phyloP scores from a whole-genome alignment of 1,139 yeast species.

The Schwanniomyces etchellsii region DNA sequence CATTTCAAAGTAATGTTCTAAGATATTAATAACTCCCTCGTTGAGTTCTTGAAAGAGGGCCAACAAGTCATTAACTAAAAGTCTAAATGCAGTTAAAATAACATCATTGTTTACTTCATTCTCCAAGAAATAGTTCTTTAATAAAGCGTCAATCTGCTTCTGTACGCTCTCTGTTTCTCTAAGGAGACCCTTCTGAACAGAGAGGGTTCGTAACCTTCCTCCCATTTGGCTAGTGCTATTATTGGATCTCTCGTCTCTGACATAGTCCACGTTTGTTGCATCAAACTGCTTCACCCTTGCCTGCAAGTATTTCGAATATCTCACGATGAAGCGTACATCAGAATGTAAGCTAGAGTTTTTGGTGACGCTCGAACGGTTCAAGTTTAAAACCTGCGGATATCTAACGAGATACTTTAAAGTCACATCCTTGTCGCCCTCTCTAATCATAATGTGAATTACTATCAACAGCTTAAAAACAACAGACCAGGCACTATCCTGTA shows the following conservation, averaged over 20 bases:
- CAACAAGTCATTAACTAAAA: conserved; percentile 81
- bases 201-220: conserved; percentile 57
- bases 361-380: conserved; percentile 26
- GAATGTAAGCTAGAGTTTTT: conserved; percentile 19
- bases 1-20: conserved; percentile 94
- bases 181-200: conserved; percentile 76
- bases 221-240: conserved; percentile 42
- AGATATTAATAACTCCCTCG: conserved; percentile 88
- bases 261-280: conserved; percentile 66
- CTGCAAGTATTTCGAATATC: conserved; percentile 68
- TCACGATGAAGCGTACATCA: conserved; percentile 59
- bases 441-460: conserved; percentile 83
- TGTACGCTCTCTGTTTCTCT: conserved; percentile 85
- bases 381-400: conserved; percentile 52
- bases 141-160: conserved; percentile 67
- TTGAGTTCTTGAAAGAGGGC: conserved; percentile 82
- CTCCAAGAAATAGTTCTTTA: conserved; percentile 69
- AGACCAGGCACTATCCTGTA: conserved; percentile 84
- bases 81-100: conserved; percentile 74
- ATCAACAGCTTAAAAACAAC: conserved; percentile 80
- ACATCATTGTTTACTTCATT: conserved; percentile 80
- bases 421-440: conserved; percentile 80
- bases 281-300: conserved; percentile 67
- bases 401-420: conserved; percentile 63
- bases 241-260: conserved; percentile 59